Base-by-base conservation (phyloP, 2,329 filamentous ascomycete genomes). In the Aspergillus eucalypticola region DNA sequence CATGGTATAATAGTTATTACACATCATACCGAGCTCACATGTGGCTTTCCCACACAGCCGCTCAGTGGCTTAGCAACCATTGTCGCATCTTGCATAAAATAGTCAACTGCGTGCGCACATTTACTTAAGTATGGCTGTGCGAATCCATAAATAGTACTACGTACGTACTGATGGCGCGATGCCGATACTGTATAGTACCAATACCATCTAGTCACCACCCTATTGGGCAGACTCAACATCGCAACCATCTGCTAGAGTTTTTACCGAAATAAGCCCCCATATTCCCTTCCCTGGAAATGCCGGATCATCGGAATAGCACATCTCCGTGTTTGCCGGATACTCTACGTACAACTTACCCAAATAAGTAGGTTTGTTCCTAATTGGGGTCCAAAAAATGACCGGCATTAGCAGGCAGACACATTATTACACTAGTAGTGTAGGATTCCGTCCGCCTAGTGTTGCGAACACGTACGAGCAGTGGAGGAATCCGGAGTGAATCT, bases 401-500 rank as follows among this genome's bases (percentile, higher is more conserved):
- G 19, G 35, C 27, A 38, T 35, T 44, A 60, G 32, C 58, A 60
- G 58, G 58, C 58, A 60, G 58, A 54, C 58, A 56, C 54, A 42
- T 60, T 60, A 49, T 29, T 49, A 55, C 21, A 38, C 25, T 23
- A 54, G n/a, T 55, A 55, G 53, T 44, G 53, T n/a, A 55, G 32
- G 46, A 32, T 46, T 55, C 23, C 39, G 23, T 46, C 53, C 42
- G 39, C 41, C 41, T 21, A 44, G 41, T 27, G 53, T 25, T 35
- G 53, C 42, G 53, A 54, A 55, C 29, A 46, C 53, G 53, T 55
- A 41, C 53, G 13, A 32, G 21, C 27, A 55, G 53, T 55, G 53
- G 53, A 55, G 53, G 52, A 15, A 8, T 13, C 39, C 39, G 19
- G 19, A 35, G 7, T 27, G 39, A 55, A 46, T 21, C 39, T 15